These are phyloP conservation scores for Candida broadrunensis DNA, from an alignment of 805 yeast genomes.

Conservation along the genomic window DNA sequence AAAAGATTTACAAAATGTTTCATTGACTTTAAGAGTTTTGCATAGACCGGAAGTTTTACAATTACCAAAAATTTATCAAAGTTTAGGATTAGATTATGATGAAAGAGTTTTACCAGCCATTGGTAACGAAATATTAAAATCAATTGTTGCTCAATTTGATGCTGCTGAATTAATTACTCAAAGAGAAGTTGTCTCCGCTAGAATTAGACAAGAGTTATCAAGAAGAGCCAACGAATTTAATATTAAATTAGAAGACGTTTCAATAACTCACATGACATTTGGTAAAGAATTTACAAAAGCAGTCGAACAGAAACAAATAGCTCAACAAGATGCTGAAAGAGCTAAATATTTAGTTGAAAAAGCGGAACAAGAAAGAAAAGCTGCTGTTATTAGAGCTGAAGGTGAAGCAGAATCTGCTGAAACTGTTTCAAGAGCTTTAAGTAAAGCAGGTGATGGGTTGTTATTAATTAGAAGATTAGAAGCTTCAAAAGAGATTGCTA, in stretches of 20 bases:
- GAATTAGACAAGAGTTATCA: conserved; percentile 86
- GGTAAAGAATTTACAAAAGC: conserved; percentile 97
- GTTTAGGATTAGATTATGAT: conserved; percentile 92
- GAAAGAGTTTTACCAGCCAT: conserved; percentile 97
- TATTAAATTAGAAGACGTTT: conserved; percentile 88
- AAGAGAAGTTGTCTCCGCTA: conserved; percentile 90
- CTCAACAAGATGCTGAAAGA: conserved; percentile 98
- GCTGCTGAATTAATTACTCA: conserved; percentile 99
- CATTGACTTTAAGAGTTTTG: conserved; percentile 96
- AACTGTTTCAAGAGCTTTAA: conserved; percentile 85
- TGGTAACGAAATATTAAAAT: conserved; percentile 93
- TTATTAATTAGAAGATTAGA: conserved; percentile 90
- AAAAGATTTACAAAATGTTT: conserved; percentile 98
- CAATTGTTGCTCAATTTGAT: conserved; percentile 97
- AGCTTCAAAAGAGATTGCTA: conserved; percentile 95
- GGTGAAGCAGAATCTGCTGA: conserved; percentile 99
- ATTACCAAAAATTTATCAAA: conserved; percentile 83
- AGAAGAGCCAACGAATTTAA: conserved; percentile 91
- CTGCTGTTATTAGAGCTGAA: conserved; percentile 92
- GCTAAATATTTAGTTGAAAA: conserved; percentile 97
- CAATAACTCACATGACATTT: conserved; percentile 94
- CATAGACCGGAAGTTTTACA: conserved; percentile 80
- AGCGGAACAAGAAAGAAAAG: conserved; percentile 97
- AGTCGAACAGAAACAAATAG: conserved; percentile 98
- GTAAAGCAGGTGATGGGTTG: conserved; percentile 94